phyloP scores from a whole-genome alignment of 2,329 filamentous ascomycete species.

The Microcyclosporella mali region DNA sequence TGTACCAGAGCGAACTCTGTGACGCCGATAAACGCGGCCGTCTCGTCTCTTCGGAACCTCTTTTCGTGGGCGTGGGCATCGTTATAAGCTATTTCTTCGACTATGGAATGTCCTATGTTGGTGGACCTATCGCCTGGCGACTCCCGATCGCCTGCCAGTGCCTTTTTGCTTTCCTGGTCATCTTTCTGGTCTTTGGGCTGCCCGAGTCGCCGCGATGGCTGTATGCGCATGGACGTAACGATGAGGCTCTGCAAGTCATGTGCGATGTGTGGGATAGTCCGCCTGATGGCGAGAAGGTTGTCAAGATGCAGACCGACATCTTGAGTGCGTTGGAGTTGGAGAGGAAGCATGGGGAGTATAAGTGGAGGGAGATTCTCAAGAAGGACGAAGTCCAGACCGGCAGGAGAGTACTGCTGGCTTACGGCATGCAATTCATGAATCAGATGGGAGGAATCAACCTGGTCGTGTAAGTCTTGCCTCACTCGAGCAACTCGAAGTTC shows the following conservation, averaged over 20 bases:
- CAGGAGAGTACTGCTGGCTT: slow-evolving; percentile 32
- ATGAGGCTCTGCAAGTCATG: slow-evolving; percentile 30
- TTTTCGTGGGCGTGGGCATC: slow-evolving; percentile 32
- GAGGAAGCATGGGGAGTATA: slow-evolving; percentile 34
- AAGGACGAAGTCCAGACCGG: slow-evolving; percentile 37
- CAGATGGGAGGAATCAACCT: slow-evolving; percentile 33
- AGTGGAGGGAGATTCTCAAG: slow-evolving; percentile 36
- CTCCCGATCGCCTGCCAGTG: slow-evolving; percentile 44
- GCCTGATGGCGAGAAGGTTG: slow-evolving; percentile 25
- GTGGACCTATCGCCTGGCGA: slow-evolving; percentile 42
- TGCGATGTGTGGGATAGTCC: slow-evolving; percentile 30
- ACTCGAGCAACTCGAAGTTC: too few species aligned
- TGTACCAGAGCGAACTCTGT: slow-evolving; percentile 34
- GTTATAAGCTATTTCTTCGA: slow-evolving; percentile 32
- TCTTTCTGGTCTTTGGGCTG: slow-evolving; percentile 35
- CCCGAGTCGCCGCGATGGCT: slow-evolving; percentile 40
- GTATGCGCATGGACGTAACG: slow-evolving; percentile 28
- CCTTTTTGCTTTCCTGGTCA: slow-evolving; percentile 33
- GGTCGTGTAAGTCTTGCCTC: slow-evolving; percentile 28
- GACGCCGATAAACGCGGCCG: slow-evolving; percentile 30
- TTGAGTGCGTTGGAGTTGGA: slow-evolving; percentile 34
- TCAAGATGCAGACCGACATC: slow-evolving; percentile 31
- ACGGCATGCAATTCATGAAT: slow-evolving; percentile 26
- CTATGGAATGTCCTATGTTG: slow-evolving; percentile 35
- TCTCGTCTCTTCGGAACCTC: slow-evolving; percentile 30